Evolutionary conservation across 1,139 yeast genomes (phyloP).

Genomic region (Candida buenavistaensis): DNA sequence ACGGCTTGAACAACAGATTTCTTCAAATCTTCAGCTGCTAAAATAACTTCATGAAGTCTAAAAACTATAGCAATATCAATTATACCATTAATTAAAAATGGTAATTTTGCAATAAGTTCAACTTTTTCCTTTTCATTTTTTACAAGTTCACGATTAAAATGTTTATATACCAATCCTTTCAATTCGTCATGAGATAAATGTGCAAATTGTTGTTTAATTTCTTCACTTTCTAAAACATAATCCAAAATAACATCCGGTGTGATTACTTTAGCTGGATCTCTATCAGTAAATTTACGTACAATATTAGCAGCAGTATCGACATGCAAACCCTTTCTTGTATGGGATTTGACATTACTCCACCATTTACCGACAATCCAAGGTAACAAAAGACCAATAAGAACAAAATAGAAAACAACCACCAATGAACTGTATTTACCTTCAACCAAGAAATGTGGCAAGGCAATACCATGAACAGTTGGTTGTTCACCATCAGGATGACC

Average conservation of each 20-base stretch:
- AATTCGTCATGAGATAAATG: slow-evolving; percentile 48
- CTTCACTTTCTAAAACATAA: slow-evolving; percentile 65
- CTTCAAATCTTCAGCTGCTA: slow-evolving; percentile 64
- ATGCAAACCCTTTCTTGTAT: slow-evolving; percentile 82
- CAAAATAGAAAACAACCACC: slow-evolving; percentile 62
- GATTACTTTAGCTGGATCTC: slow-evolving; percentile 74
- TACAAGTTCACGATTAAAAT: slow-evolving; percentile 52
- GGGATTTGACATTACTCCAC: slow-evolving; percentile 85
- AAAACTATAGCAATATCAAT: slow-evolving; percentile 81
- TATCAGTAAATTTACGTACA: slow-evolving; percentile 62
- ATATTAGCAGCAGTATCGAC: slow-evolving; percentile 78
- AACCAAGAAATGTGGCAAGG: slow-evolving; percentile 87
- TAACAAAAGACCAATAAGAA: slow-evolving; percentile 71
- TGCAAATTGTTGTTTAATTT: slow-evolving; percentile 47
- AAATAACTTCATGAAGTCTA: slow-evolving; percentile 66
- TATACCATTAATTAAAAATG: slow-evolving; percentile 68
- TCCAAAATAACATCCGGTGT: slow-evolving; percentile 60
- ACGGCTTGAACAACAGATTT: slow-evolving; percentile 81
- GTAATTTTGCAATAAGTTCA: slow-evolving; percentile 61
- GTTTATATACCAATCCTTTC: slow-evolving; percentile 51
- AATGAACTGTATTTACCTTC: slow-evolving; percentile 78
- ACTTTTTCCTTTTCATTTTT: slow-evolving; percentile 45
- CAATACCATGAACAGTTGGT: slow-evolving; percentile 93
- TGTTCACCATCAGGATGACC: slow-evolving; percentile 99
- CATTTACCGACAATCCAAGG: slow-evolving; percentile 81